A percentile compares a stretch with the other conserved stretches of the same genome.
Conservation (phyloP, 192 early-diverging fungal genomes). For the Hyaloraphidium curvatum region DNA sequence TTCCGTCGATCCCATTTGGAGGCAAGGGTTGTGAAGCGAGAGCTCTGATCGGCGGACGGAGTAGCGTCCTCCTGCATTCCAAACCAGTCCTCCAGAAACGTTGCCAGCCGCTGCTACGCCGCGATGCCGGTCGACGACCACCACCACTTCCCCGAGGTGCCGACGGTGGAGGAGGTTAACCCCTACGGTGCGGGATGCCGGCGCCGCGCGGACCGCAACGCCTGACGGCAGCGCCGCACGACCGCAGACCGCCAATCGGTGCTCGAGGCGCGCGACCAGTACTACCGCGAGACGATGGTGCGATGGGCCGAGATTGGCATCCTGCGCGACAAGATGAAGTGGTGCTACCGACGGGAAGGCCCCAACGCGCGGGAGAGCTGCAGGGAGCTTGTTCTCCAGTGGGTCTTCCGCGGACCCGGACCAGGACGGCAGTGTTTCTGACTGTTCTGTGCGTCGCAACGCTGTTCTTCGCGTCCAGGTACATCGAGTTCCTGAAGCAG, state of each 20-base stretch:
- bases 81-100: too few species aligned
- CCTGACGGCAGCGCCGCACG: not conserved
- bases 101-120: too few species aligned
- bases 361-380: conserved; percentile 92
- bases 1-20: too few species aligned
- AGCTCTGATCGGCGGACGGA: too few species aligned
- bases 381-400: conserved; percentile 40
- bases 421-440: too few species aligned
- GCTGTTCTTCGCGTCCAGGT: too few species aligned
- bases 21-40: too few species aligned
- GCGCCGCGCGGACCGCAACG: not conserved
- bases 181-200: not conserved
- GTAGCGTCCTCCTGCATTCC: too few species aligned
- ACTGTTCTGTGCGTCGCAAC: too few species aligned
- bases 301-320: conserved; percentile 71
- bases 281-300: conserved; percentile 79
- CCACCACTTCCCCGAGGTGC: not conserved
- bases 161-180: not conserved
- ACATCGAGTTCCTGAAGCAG: conserved; percentile 3
- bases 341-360: conserved; percentile 82
- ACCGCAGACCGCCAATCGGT: conserved; percentile 18
- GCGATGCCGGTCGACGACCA: too few species aligned
- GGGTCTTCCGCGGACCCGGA: too few species aligned
- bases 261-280: conserved; percentile 49
- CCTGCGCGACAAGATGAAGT: conserved; percentile 62